Conservation (phyloP, 768 basidiomycete species). For the Asterophora lycoperdoides region DNA sequence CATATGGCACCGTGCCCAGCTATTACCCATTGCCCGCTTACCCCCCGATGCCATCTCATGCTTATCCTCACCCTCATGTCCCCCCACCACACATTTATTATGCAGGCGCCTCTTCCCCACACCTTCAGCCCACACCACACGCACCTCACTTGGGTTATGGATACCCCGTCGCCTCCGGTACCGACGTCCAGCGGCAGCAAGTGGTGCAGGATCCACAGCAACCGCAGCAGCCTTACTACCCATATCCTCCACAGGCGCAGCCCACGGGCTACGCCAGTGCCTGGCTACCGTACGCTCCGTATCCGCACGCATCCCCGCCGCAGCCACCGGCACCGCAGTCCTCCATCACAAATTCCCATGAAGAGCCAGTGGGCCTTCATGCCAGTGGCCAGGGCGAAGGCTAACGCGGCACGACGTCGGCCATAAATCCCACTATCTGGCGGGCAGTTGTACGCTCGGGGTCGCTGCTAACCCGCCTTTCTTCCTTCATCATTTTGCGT, state of each 20-base stretch:
- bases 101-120: conserved; percentile 3
- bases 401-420: not conserved
- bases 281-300: conserved; percentile 6
- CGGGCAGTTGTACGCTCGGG: conserved; percentile 18
- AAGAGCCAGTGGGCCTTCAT: not conserved
- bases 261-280: not conserved
- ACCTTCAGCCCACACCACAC: not conserved
- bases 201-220: conserved; percentile 1
- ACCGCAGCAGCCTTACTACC: conserved; percentile 9
- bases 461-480: conserved; percentile 17
- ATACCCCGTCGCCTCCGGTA: conserved; percentile 1
- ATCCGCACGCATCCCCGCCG: conserved; percentile 1
- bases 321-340: conserved; percentile 11
- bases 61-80: conserved; percentile 7
- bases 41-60: conserved; percentile 4
- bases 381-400: conserved; percentile 3
- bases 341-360: conserved; percentile 14
- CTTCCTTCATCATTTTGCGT: conserved; percentile 7
- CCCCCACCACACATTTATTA: conserved; percentile 10
- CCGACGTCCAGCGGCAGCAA: not conserved
- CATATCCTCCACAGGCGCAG: conserved; percentile 11
- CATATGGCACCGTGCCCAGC: conserved; percentile 8
- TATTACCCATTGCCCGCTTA: conserved; percentile 15
- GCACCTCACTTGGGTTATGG: not conserved
- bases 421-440: not conserved